Evolutionary conservation across 495 filamentous ascomycete genomes (phyloP), one percentile per base, ranked within the genome.

Genomic region (Pyrenula aspistea): DNA sequence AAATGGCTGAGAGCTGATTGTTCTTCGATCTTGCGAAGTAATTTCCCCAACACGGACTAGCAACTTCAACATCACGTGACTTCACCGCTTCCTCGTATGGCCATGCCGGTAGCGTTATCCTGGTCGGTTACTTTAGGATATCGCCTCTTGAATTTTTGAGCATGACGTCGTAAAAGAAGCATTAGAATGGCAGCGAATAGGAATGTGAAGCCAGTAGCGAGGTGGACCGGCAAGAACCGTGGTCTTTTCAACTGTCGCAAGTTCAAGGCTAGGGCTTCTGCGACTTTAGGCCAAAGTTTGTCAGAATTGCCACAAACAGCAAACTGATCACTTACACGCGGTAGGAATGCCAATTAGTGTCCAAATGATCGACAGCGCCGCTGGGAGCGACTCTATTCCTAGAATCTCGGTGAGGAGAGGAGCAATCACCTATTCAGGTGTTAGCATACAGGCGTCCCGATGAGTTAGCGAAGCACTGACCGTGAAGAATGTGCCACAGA

Each of bases 351-450:
- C 83, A 12, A 93, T 73, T 4, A 79, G 67, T 20, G 93, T 64
- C 89, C 89, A 95, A 20, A 81, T 78, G n/a, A 93, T 81, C 25
- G 83, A 86, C 21, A 93, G 67, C 0, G 80, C 82, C 36, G 85
- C 80, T 23, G 89, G 88, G 1, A 92, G 72, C 51, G 88, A 72
- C 61, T 76, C 73, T 12, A 95, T 62, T 1, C 87, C 88, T 31
- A 93, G 82, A 21, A 93, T 83, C 64, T 95, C 89, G 0, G 85
- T 84, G 20, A 82, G 76, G 12, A 95, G 83, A 0, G 89, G 89
- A 2, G 76, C 83, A 20, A 87, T 71, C 8, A 42, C 31, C 31
- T 42, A 15, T 62, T 86, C 83, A 1, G 80, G 76, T 24, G 75
- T 73, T 19, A 86, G 83, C 0, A 70, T 79, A 42, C n/a, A n/a